These are phyloP conservation scores for Roridomyces roridus DNA, from an alignment of 768 basidiomycete genomes.

Conservation along the genomic window DNA sequence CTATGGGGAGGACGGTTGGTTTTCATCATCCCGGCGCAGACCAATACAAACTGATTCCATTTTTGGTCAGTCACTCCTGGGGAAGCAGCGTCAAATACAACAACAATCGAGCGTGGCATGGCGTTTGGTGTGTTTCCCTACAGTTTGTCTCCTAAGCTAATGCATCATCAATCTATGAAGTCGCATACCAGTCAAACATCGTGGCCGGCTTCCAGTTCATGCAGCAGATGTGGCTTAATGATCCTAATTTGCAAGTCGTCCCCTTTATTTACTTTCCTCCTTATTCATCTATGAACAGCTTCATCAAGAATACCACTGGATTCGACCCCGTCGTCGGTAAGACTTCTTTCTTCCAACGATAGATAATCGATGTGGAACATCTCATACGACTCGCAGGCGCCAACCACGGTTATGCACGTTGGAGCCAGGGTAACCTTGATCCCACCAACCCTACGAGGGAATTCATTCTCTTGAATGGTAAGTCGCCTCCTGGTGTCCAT, in stretches of 20 bases:
- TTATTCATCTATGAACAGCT: background rate
- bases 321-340: constrained; percentile 19
- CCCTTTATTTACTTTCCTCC: too few species aligned
- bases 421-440: too few species aligned
- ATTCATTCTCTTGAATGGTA: too few species aligned
- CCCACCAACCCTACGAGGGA: too few species aligned
- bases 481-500: too few species aligned
- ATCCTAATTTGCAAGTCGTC: background rate
- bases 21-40: background rate
- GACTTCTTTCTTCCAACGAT: background rate
- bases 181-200: constrained; percentile 19
- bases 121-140: constrained; percentile 14
- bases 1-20: constrained; percentile 30
- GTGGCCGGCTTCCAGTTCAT: constrained; percentile 12
- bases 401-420: too few species aligned
- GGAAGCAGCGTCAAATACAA: constrained; percentile 1
- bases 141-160: background rate
- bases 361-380: too few species aligned
- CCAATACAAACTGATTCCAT: background rate
- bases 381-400: too few species aligned
- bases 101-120: constrained; percentile 9
- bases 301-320: background rate
- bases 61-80: background rate
- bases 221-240: constrained; percentile 9
- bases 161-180: background rate